Evolutionary conservation across 805 yeast species (phyloP).

Genomic region (Myxozyma kluyveri): DNA sequence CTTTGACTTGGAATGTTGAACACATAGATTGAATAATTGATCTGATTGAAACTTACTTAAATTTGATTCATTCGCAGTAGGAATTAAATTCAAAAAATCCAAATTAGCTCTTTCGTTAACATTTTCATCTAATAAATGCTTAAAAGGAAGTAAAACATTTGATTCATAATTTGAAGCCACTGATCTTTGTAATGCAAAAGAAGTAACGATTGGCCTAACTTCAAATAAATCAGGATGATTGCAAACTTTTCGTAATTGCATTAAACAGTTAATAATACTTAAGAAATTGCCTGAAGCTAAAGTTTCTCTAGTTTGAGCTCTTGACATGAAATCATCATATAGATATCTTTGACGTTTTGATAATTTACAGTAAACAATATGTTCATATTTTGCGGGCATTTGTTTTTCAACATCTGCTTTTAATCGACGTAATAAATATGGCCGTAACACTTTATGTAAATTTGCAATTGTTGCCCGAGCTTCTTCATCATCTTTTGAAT

Average conservation of each 20-base stretch:
- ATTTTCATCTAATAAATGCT: slow-evolving; percentile 36
- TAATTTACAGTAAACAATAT: slow-evolving; percentile 83
- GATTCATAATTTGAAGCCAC: slow-evolving; percentile 52
- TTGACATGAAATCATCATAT: slow-evolving; percentile 94
- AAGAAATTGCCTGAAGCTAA: slow-evolving; percentile 90
- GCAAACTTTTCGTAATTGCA: slow-evolving; percentile 96
- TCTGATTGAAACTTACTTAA: slow-evolving; percentile 31
- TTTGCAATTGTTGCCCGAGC: slow-evolving; percentile 82
- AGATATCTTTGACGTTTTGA: slow-evolving; percentile 88
- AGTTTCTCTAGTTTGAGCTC: slow-evolving; percentile 93
- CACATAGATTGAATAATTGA: slow-evolving; percentile 6
- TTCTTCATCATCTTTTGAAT: slow-evolving; percentile 58
- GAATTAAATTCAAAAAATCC: slow-evolving; percentile 58
- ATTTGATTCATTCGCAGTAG: slow-evolving; percentile 52
- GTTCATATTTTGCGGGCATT: slow-evolving; percentile 98
- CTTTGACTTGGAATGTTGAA: slow-evolving; percentile 34
- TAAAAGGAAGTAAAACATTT: slow-evolving; percentile 44
- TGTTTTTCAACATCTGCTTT: slow-evolving; percentile 97
- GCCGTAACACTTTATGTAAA: slow-evolving; percentile 89
- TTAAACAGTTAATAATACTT: slow-evolving; percentile 92
- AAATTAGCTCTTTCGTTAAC: slow-evolving; percentile 45
- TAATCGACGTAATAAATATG: slow-evolving; percentile 83
- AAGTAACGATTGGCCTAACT: slow-evolving; percentile 89
- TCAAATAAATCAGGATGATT: slow-evolving; percentile 96
- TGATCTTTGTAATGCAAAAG: slow-evolving; percentile 70